A percentile compares a stretch with the other conserved stretches of the same genome.
phyloP scores from a whole-genome alignment of 2,329 filamentous ascomycete species.

The Sporothrix variecibatus region DNA sequence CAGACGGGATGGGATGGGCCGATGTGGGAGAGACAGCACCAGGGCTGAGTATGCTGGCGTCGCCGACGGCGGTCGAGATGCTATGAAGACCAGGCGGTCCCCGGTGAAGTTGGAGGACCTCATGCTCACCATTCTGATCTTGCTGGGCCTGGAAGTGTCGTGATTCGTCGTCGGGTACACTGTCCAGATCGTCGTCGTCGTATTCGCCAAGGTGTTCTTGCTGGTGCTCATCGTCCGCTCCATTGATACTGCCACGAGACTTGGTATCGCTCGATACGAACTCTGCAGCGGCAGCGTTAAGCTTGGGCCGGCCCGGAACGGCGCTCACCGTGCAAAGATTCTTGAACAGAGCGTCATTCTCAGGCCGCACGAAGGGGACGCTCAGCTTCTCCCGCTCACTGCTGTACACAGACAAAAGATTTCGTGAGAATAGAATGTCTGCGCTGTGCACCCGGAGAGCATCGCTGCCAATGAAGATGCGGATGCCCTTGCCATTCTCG shows the following conservation, averaged over 20 bases:
- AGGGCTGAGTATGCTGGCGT: conserved; percentile 35
- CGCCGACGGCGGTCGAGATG: conserved; percentile 35
- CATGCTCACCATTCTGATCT: not conserved
- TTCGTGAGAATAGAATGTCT: conserved; percentile 89
- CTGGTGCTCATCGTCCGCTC: conserved; percentile 23
- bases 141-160: conserved; percentile 5
- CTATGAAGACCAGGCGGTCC: not conserved
- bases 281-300: conserved; percentile 56
- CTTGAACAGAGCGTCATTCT: conserved; percentile 80
- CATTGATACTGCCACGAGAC: conserved; percentile 29
- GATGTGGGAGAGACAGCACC: conserved; percentile 43
- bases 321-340: conserved; percentile 66
- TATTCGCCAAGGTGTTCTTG: conserved; percentile 14
- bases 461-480: conserved; percentile 89
- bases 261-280: conserved; percentile 43
- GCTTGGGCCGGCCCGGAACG: conserved; percentile 56
- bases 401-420: conserved; percentile 83
- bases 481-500: conserved; percentile 63
- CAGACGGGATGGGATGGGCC: conserved; percentile 39
- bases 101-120: not conserved
- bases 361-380: conserved; percentile 88
- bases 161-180: not conserved
- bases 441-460: conserved; percentile 82
- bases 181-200: conserved; percentile 23
- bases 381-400: conserved; percentile 84